phyloP scores from a whole-genome alignment of 2,329 filamentous ascomycete species.

The Exophiala aquamarina region DNA sequence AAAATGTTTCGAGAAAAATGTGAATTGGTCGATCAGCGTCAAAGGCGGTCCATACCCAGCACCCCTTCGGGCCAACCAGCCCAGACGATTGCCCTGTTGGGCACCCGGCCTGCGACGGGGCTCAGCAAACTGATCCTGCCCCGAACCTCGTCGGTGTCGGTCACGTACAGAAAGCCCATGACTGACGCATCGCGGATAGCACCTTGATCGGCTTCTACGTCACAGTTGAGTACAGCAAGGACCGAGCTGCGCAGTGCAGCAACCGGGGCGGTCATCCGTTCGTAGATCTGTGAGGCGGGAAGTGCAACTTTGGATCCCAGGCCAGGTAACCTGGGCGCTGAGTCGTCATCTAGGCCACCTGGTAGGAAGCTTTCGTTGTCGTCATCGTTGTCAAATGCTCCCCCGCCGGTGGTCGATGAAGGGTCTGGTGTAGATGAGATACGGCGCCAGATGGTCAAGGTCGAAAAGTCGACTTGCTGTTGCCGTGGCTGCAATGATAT shows the following conservation, averaged over 20 bases:
- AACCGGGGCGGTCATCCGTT: slow-evolving; percentile 32
- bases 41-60: slow-evolving; percentile 68
- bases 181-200: slow-evolving; percentile 74
- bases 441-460: slow-evolving; percentile 71
- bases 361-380: slow-evolving; percentile 43
- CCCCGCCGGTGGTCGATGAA: slow-evolving; percentile 3
- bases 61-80: slow-evolving; percentile 84
- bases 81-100: slow-evolving; percentile 77
- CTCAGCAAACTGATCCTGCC: slow-evolving; percentile 77
- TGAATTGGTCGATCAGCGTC: too few relatives aligned
- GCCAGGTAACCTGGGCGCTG: slow-evolving; percentile 7
- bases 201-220: slow-evolving; percentile 64
- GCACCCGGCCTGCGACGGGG: slow-evolving; percentile 78
- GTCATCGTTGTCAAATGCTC: slow-evolving; percentile 32
- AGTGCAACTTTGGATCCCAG: slow-evolving; percentile 24
- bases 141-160: slow-evolving; percentile 84
- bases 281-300: slow-evolving; percentile 27
- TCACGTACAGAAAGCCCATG: slow-evolving; percentile 90
- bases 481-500: slow-evolving; percentile 83
- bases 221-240: slow-evolving; percentile 79
- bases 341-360: slow-evolving; percentile 40
- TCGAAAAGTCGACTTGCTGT: slow-evolving; percentile 76
- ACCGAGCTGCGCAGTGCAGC: slow-evolving; percentile 72
- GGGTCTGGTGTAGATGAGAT: slow-evolving; percentile 33
- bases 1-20: too few relatives aligned